Evolutionary conservation across 2,329 filamentous ascomycete species (phyloP), one percentile per base, ranked within the genome.

Genomic region (Bipolaris gigantea): DNA sequence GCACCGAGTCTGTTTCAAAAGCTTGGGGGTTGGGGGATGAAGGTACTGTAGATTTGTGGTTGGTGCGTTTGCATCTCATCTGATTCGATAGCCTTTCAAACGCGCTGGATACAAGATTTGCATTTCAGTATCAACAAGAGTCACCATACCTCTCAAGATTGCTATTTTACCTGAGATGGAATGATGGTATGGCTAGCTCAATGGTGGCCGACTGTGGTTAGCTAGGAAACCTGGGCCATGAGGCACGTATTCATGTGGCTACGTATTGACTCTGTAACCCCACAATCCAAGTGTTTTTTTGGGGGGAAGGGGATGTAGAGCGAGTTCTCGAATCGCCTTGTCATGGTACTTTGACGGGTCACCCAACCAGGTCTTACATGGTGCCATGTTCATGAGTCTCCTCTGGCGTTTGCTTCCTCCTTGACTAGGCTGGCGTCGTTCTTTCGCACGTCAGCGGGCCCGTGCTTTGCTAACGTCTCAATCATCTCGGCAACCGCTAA

Each of bases 401-500:
- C 25, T 19, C 18, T 45, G 16, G 23, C 16, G 6, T 50, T 44
- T 40, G 9, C 35, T 40, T 49, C 57, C 25, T 36, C 49, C 15
- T 51, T 41, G 5, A 25, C 52, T 35, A 23, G 19, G 25, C 21
- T 11, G n/a, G 15, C 34, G 9, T 30, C 46, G 6, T 48, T 52
- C 36, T 48, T 39, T 43, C 35, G 41, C 10, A 27, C 41, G 36
- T 19, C 53, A n/a, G 32, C 45, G 7, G 55, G 54, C n/a, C 42
- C 38, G 44, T 48, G 55, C 53, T 60, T 65, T 32, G 62, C 65
- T 15, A 70, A 40, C 25, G 21, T 47, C 58, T 68, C 65, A 16
- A 71, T 58, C 59, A 65, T 49, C 13, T 53, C 54, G 11, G 65
- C 67, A 30, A 71, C 57, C 42, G 53, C 54, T 1, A 59, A 32